phyloP scores from a whole-genome alignment of 306 rosid genomes.

The Cicer cuneatum region DNA sequence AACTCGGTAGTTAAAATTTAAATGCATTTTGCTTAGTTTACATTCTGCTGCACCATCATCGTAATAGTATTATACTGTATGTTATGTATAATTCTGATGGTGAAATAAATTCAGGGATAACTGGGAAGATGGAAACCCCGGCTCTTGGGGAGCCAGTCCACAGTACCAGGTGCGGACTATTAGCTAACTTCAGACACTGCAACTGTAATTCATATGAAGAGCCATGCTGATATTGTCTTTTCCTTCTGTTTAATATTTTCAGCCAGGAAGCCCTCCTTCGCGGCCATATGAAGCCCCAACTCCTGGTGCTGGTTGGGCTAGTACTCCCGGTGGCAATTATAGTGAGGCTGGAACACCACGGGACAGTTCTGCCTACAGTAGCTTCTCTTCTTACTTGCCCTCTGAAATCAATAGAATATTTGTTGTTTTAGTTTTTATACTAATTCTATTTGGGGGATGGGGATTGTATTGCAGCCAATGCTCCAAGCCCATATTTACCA shows the following conservation, averaged over 20 bases:
- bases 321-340: conserved; percentile 87
- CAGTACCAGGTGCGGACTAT: conserved; percentile 78
- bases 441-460: conserved; percentile 19
- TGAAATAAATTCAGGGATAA: conserved; percentile 70
- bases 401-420: conserved; percentile 10
- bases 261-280: conserved; percentile 98
- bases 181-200: conserved; percentile 34
- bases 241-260: conserved; percentile 39
- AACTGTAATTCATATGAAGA: conserved; percentile 25
- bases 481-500: conserved; percentile 98
- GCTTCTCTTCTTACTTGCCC: background rate
- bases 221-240: conserved; percentile 11
- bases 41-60: background rate
- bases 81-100: conserved; percentile 42
- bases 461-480: conserved; percentile 75
- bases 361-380: conserved; percentile 79
- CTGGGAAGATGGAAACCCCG: conserved; percentile 99
- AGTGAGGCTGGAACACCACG: conserved; percentile 98
- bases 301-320: conserved; percentile 99
- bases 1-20: conserved; percentile 25
- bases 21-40: conserved; percentile 8
- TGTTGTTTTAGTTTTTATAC: conserved; percentile 4
- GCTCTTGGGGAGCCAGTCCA: conserved; percentile 94
- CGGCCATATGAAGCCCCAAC: conserved; percentile 96
- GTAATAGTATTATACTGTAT: conserved; percentile 3